Conservation (phyloP, 345 rosid species). For the Populus nigra region DNA sequence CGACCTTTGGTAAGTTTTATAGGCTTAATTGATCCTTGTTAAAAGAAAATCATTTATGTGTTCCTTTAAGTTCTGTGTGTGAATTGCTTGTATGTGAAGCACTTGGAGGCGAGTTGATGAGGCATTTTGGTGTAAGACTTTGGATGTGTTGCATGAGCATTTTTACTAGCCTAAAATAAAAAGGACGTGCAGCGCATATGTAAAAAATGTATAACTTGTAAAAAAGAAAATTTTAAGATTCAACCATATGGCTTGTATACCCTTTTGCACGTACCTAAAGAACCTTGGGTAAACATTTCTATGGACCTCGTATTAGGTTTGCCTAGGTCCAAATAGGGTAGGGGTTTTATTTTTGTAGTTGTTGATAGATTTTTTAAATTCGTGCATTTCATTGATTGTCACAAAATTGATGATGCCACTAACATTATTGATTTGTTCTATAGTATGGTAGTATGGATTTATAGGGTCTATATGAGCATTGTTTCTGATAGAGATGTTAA, state of each 20-base stretch:
- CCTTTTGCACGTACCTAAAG: neutral
- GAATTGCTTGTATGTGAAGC: neutral
- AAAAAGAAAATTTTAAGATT: neutral
- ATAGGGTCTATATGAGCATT: too few relatives aligned
- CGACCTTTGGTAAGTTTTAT: neutral
- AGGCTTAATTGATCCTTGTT: neutral
- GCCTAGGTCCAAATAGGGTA: neutral
- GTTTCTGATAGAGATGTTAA: neutral
- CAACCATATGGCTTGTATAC: neutral
- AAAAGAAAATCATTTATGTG: neutral
- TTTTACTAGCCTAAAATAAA: too few relatives aligned
- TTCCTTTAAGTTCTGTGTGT: neutral
- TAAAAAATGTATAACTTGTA: neutral
- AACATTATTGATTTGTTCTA: too few relatives aligned
- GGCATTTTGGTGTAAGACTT: too few relatives aligned
- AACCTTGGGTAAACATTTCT: neutral
- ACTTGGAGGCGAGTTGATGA: neutral
- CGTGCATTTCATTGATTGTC: too few relatives aligned
- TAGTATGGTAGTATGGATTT: too few relatives aligned
- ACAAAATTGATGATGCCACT: too few relatives aligned
- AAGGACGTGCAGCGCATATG: too few relatives aligned
- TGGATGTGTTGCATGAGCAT: too few relatives aligned
- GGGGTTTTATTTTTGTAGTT: neutral
- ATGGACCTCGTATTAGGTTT: neutral
- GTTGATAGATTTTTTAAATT: neutral